Conservation (phyloP, 495 filamentous ascomycete species). For the Aspergillus kassunensis region DNA sequence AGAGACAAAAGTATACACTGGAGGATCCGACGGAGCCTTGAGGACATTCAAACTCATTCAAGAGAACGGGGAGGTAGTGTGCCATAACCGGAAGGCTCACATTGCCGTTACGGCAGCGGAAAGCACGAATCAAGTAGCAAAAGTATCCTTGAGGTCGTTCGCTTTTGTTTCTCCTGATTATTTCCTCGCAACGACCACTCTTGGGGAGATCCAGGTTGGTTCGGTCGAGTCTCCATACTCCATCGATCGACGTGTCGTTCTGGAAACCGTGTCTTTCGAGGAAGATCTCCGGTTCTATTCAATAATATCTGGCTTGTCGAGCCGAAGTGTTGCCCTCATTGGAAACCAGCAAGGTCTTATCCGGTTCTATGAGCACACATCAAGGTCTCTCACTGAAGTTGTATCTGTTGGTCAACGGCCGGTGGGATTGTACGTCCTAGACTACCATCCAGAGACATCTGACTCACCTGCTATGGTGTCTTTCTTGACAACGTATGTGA, state of each 20-base stretch:
- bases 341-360: conserved; percentile 30
- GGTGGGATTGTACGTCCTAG: conserved; percentile 23
- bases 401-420: conserved; percentile 23
- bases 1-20: conserved; percentile 59
- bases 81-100: conserved; percentile 13
- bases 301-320: conserved; percentile 25
- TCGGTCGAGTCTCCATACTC: conserved; percentile 12
- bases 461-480: conserved; percentile 11
- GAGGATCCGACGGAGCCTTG: conserved; percentile 76
- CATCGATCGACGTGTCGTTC: conserved; percentile 16
- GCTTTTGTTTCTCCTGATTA: conserved; percentile 55
- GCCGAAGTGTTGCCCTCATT: conserved; percentile 34
- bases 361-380: conserved; percentile 33
- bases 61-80: conserved; percentile 8
- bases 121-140: conserved; percentile 4
- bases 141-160: conserved; percentile 49
- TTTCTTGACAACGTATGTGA: conserved; percentile 32
- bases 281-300: conserved; percentile 32
- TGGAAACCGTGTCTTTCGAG: conserved; percentile 29
- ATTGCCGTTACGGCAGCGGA: conserved; percentile 6
- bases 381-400: conserved; percentile 25
- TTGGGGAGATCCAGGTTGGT: conserved; percentile 58
- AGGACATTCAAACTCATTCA: conserved; percentile 27
- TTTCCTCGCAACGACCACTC: conserved; percentile 56
- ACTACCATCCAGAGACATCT: conserved; percentile 13